Evolutionary conservation across 805 yeast genomes (phyloP).

Genomic region (Saccharomycopsis sp.): DNA sequence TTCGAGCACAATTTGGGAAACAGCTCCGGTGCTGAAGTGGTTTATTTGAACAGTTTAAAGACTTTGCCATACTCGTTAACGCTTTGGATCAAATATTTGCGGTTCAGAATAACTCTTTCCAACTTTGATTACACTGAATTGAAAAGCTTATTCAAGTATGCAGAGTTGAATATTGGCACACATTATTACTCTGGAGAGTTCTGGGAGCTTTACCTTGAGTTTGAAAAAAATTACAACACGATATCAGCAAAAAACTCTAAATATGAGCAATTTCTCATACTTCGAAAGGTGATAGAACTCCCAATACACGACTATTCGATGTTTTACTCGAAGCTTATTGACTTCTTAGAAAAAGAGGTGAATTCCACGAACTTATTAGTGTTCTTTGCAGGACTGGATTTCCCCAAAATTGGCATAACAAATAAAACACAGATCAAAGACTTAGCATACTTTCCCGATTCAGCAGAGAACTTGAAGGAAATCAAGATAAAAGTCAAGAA

Average conservation of each 20-base stretch:
- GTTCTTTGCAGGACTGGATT: conserved; percentile 21
- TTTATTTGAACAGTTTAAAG: conserved; percentile 34
- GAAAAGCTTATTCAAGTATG: conserved; percentile 34
- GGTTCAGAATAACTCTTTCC: conserved; percentile 28
- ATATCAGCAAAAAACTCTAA: conserved; percentile 20
- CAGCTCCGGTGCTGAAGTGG: conserved; percentile 29
- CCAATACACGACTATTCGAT: conserved; percentile 47
- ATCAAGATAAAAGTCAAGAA: conserved; percentile 35
- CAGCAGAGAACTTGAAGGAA: conserved; percentile 23
- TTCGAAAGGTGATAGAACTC: conserved; percentile 43
- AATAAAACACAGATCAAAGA: conserved; percentile 1
- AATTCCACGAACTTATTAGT: conserved; percentile 13
- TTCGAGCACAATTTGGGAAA: conserved; percentile 39
- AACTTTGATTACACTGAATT: conserved; percentile 28
- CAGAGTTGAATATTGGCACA: conserved; percentile 40
- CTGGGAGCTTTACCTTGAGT: conserved; percentile 41
- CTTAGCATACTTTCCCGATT: neutral
- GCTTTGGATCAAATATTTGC: conserved; percentile 43
- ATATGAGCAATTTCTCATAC: conserved; percentile 26
- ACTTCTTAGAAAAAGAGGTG: conserved; percentile 27
- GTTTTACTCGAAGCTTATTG: conserved; percentile 34
- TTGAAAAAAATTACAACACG: conserved; percentile 31
- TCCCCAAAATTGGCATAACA: conserved; percentile 18
- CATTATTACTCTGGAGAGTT: conserved; percentile 45
- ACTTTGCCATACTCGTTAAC: conserved; percentile 37